These are phyloP conservation scores for Leptomonas pyrrhocoris DNA, from an alignment of 208 protist genomes.

Conservation along the genomic window DNA sequence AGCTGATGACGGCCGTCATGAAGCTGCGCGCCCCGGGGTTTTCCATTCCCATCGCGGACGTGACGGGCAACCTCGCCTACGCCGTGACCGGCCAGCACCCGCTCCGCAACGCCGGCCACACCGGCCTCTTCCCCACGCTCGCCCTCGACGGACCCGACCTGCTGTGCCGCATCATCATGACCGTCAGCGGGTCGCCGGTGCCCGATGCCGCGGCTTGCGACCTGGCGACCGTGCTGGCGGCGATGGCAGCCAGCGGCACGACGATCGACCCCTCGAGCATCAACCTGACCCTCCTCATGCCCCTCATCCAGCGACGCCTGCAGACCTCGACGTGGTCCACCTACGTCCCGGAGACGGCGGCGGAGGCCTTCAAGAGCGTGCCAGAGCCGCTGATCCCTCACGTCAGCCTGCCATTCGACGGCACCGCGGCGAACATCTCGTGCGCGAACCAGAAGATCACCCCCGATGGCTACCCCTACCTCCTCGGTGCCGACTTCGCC, in stretches of 20 bases:
- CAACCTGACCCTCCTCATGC: conserved; percentile 18
- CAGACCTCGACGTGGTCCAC: conserved; percentile 25
- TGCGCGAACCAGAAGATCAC: conserved; percentile 64
- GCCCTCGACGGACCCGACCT: conserved; percentile 30
- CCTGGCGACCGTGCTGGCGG: conserved; percentile 14
- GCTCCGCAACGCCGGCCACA: conserved; percentile 36
- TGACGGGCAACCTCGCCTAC: conserved; percentile 58
- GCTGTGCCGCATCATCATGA: conserved; percentile 18
- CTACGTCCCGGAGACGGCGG: conserved; percentile 29
- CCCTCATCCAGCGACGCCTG: conserved; percentile 9
- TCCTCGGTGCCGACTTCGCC: conserved; percentile 50
- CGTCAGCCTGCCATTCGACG: conserved; percentile 41
- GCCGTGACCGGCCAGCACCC: conserved; percentile 55
- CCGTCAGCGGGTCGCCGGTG: neutral
- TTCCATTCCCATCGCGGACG: conserved; percentile 58
- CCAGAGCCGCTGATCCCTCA: conserved; percentile 37
- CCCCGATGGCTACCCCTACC: conserved; percentile 48
- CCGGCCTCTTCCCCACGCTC: conserved; percentile 49
- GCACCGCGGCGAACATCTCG: conserved; percentile 38
- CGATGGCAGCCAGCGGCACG: conserved; percentile 10
- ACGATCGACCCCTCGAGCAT: conserved; percentile 13
- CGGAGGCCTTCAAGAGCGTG: conserved; percentile 23
- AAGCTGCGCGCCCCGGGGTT: conserved; percentile 55
- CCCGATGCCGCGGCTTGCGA: neutral
- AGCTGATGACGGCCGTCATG: conserved; percentile 48